Conservation (phyloP, 306 rosid species). For the Prunus kanzakura region DNA sequence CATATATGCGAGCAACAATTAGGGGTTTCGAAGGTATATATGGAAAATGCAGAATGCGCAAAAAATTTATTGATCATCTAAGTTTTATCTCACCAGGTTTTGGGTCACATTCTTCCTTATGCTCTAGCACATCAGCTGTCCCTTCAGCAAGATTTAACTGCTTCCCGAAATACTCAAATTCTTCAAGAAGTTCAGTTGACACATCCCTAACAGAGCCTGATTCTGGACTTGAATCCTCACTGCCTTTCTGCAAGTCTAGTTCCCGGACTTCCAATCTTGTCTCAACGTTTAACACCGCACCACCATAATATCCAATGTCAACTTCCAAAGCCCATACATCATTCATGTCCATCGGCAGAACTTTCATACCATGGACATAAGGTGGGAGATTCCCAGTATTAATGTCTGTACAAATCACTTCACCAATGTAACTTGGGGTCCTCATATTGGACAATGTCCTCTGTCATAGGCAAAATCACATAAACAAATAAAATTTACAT, state of each 20-base stretch:
- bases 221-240: slow-evolving; percentile 40
- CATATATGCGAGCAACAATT: neutral
- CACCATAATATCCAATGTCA: slow-evolving; percentile 87
- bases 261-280: slow-evolving; percentile 89
- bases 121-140: slow-evolving; percentile 34
- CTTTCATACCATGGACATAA: slow-evolving; percentile 68
- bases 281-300: slow-evolving; percentile 69
- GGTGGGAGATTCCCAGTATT: slow-evolving; percentile 78
- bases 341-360: slow-evolving; percentile 79
- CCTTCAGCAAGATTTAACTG: slow-evolving; percentile 59
- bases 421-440: slow-evolving; percentile 82
- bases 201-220: slow-evolving; percentile 45
- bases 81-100: slow-evolving; percentile 31
- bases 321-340: slow-evolving; percentile 84
- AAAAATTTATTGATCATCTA: neutral
- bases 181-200: slow-evolving; percentile 75
- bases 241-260: slow-evolving; percentile 46
- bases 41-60: neutral
- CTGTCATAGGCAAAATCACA: slow-evolving; percentile 41
- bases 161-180: slow-evolving; percentile 51
- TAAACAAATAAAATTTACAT: neutral
- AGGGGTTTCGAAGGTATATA: neutral
- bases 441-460: slow-evolving; percentile 67
- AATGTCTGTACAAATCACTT: slow-evolving; percentile 68
- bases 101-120: slow-evolving; percentile 56